Base-by-base conservation (phyloP, 495 filamentous ascomycete genomes). In the Penicillium pulvis region DNA sequence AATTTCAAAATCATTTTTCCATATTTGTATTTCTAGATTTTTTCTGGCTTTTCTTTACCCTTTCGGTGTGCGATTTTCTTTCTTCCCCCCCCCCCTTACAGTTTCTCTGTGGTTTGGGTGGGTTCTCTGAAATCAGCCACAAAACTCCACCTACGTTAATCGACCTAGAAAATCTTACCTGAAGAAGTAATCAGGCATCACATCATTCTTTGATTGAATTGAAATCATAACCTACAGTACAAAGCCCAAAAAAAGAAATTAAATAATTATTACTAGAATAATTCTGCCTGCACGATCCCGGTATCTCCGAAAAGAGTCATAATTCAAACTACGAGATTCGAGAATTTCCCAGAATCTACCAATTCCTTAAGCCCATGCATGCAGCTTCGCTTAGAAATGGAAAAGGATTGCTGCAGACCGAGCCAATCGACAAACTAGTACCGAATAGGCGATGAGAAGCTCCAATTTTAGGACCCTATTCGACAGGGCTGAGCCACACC, bases 401-500 rank as follows among this genome's bases (percentile, higher is more conserved):
- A 16, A 36, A 46, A 35, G 28, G 28, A 46, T 46, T 47, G 28
- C 35, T 23, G 53, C 47, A 51, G 19, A 35, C n/a, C 28, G 12
- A 44, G 41, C 24, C 11, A 26, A 46, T 55, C 53, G 44, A 19
- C 10, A 54, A 54, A 33, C 43, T 45, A 59, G 48, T 39, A 53
- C 60, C 55, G 54, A 51, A 53, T 49, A 24, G 46, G 46, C 14
- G 51, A 41, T 41, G 39, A 16, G 7, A 7, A 41, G 2, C 58
- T 58, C 62, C 57, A 61, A 59, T 61, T 61, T 57, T 59, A 60
- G 61, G 61, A 48, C 35, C 17, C 31, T 55, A n/a, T 42, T 20
- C 55, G 45, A 46, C 59, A 67, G 56, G 64, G 64, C 64, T 67
- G 64, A 64, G 64, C 64, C 64, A 67, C 64, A 67, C 64, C 58